A percentile compares a stretch with the other conserved stretches of the same genome.
Evolutionary conservation across 495 filamentous ascomycete species (phyloP).

Genomic region (Xylaria venustula): DNA sequence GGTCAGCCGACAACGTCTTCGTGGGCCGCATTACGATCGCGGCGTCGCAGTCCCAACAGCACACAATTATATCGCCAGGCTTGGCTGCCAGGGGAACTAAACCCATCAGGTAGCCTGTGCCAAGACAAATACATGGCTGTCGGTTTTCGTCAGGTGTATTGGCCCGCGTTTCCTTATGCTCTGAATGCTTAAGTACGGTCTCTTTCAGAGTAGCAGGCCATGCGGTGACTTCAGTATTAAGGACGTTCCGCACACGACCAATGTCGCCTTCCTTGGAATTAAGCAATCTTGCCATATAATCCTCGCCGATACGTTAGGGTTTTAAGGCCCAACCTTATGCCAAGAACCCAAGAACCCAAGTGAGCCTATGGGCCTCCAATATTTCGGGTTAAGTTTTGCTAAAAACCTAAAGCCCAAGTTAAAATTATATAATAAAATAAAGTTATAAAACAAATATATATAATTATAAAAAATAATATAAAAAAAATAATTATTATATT

Average conservation of each 20-base stretch:
- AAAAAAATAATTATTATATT: no score
- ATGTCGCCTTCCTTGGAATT: not conserved
- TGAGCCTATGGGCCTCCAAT: no score
- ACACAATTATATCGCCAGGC: conserved; percentile 22
- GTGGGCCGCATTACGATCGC: conserved; percentile 21
- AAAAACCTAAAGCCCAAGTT: no score
- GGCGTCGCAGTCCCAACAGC: conserved; percentile 25
- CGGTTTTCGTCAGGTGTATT: not conserved
- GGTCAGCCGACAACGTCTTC: not conserved
- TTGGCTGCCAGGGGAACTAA: conserved; percentile 18
- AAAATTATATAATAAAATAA: no score
- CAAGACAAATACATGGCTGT: conserved; percentile 14
- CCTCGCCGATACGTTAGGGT: not conserved
- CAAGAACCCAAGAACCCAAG: no score
- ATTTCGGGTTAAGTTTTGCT: no score
- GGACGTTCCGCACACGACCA: not conserved
- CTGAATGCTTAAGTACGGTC: not conserved
- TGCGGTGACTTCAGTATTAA: not conserved
- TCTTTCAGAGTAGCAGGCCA: not conserved
- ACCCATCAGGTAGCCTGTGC: conserved; percentile 16
- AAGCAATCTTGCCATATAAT: not conserved
- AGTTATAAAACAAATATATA: no score
- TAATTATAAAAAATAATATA: no score
- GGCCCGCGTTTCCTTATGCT: not conserved
- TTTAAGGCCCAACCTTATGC: no score